Evolutionary conservation across 306 rosid species (phyloP).

Genomic region (Sicyos edulis): DNA sequence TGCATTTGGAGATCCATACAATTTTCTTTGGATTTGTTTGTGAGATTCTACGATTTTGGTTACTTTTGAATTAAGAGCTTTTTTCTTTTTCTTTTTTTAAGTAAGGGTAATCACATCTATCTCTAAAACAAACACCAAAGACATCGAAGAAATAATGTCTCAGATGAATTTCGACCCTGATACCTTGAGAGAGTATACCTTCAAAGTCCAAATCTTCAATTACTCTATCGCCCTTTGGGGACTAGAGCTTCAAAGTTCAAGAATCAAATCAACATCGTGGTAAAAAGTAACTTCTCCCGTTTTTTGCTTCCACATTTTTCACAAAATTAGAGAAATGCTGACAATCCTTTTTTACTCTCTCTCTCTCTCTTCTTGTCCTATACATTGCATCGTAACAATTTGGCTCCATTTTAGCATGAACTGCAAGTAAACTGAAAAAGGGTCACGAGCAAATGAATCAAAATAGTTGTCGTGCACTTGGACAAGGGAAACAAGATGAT

Average conservation of each 20-base stretch:
- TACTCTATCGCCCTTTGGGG: no score
- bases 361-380: background rate
- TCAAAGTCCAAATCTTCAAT: no score
- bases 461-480: background rate
- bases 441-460: constrained; percentile 4
- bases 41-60: background rate
- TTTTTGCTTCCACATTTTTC: background rate
- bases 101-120: no score
- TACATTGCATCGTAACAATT: background rate
- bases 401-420: constrained; percentile 11
- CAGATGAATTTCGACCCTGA: no score
- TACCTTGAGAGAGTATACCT: no score
- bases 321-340: background rate
- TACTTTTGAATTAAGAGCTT: background rate
- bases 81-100: no score
- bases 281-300: background rate
- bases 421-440: constrained; percentile 9
- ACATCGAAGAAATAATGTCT: no score
- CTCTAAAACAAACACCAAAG: no score
- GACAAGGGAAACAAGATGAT: no score
- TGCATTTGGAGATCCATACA: background rate
- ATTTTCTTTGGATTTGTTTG: background rate
- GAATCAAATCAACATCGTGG: background rate
- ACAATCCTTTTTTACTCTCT: background rate
- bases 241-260: background rate